phyloP scores from a whole-genome alignment of 78 protist genomes.

The Dictyostelium brefeldianum region DNA sequence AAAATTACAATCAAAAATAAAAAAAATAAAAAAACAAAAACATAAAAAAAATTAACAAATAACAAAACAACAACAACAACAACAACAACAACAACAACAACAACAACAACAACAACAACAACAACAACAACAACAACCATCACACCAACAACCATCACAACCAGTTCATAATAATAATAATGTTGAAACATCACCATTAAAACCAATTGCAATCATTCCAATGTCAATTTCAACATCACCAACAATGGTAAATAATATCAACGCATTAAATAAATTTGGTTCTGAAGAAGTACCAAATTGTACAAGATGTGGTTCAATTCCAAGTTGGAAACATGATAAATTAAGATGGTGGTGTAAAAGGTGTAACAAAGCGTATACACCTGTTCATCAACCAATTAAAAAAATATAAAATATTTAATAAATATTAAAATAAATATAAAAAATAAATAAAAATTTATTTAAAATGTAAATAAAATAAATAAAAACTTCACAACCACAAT shows the following conservation, averaged over 20 bases:
- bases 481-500: no score
- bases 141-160: no score
- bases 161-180: background rate
- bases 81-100: no score
- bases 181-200: background rate
- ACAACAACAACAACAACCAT: no score
- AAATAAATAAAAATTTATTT: no score
- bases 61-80: no score
- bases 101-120: no score
- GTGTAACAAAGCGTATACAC: background rate
- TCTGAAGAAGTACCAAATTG: background rate
- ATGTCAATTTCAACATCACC: background rate
- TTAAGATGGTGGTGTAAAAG: background rate
- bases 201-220: background rate
- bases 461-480: no score
- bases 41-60: no score
- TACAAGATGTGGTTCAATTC: background rate
- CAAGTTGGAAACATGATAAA: conserved; percentile 1
- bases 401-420: no score
- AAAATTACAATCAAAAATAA: background rate
- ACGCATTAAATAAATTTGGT: background rate
- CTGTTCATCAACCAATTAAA: background rate
- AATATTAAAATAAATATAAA: no score
- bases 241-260: background rate
- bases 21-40: no score